Percentiles rank a stretch among this genome's conserved stretches.
Conservation (phyloP, 192 early-diverging fungal species). For the Lobosporangium transversale region DNA sequence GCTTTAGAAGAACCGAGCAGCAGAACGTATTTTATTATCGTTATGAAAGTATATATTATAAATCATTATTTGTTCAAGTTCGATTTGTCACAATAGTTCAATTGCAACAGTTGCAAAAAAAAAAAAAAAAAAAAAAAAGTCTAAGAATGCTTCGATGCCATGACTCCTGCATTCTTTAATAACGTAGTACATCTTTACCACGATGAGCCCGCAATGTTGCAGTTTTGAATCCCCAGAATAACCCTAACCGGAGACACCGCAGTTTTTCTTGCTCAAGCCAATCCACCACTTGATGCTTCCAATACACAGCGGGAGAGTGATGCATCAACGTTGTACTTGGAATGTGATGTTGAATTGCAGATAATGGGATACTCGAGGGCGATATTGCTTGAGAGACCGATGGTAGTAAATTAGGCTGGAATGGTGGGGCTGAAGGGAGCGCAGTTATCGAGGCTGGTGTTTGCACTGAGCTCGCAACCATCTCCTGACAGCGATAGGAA, state of each 20-base stretch:
- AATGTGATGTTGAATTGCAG: constrained; percentile 22
- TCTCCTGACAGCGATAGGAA: background rate
- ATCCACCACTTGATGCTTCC: constrained; percentile 48
- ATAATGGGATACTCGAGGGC: constrained; percentile 4
- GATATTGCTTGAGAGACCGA: constrained; percentile 30
- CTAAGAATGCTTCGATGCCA: too few relatives aligned
- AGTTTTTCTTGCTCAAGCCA: constrained; percentile 52
- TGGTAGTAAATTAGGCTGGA: constrained; percentile 9
- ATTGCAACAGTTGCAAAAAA: too few relatives aligned
- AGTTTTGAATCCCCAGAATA: constrained; percentile 50
- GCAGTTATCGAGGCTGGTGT: constrained; percentile 41
- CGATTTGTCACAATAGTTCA: too few relatives aligned
- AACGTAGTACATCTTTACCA: constrained; percentile 4
- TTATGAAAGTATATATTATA: too few relatives aligned
- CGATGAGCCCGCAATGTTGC: constrained; percentile 17
- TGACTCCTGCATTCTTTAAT: too few relatives aligned
- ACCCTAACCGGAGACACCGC: constrained; percentile 29
- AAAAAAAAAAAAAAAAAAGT: too few relatives aligned
- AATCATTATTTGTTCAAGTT: too few relatives aligned
- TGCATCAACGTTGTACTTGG: constrained; percentile 41
- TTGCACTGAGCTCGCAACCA: background rate
- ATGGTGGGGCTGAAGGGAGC: constrained; percentile 2
- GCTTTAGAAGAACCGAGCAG: too few relatives aligned
- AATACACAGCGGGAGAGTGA: constrained; percentile 39
- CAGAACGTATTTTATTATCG: too few relatives aligned